Conservation (phyloP, 331 rosid species). For the Acacia concinna region DNA sequence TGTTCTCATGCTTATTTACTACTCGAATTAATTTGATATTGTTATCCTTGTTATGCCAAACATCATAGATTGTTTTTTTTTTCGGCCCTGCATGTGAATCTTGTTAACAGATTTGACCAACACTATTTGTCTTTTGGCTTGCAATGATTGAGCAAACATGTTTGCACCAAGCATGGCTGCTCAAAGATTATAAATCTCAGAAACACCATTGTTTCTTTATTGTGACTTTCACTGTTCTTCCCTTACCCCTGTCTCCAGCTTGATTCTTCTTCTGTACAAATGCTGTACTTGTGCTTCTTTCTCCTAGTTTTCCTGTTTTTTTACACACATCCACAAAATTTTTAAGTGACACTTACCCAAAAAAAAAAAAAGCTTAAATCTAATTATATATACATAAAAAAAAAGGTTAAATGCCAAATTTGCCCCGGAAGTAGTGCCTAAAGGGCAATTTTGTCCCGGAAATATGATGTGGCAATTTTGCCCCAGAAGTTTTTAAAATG, state of each 20-base stretch:
- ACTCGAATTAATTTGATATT: too few species aligned
- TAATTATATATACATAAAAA: too few species aligned
- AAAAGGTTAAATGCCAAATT: too few species aligned
- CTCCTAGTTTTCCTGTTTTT: not conserved
- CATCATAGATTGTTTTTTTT: not conserved
- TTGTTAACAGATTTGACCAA: not conserved
- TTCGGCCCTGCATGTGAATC: not conserved
- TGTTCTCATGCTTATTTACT: not conserved
- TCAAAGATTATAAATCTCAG: slow-evolving; percentile 1
- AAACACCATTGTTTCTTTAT: not conserved
- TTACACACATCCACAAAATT: not conserved
- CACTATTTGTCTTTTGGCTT: not conserved
- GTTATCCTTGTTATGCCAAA: not conserved
- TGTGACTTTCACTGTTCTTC: not conserved
- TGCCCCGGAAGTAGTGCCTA: too few species aligned
- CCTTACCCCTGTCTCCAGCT: too few species aligned
- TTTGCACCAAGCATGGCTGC: slow-evolving; percentile 13
- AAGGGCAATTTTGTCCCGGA: too few species aligned
- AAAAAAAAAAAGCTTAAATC: not conserved
- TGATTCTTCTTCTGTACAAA: not conserved
- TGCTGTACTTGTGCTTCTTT: not conserved
- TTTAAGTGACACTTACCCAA: not conserved
- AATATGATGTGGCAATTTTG: too few species aligned
- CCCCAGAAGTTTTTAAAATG: too few species aligned
- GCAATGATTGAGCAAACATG: slow-evolving; percentile 11